Evolutionary conservation across 768 basidiomycete species (phyloP), one percentile per base, ranked within the genome.

Genomic region (Aureoboletus auriporus): DNA sequence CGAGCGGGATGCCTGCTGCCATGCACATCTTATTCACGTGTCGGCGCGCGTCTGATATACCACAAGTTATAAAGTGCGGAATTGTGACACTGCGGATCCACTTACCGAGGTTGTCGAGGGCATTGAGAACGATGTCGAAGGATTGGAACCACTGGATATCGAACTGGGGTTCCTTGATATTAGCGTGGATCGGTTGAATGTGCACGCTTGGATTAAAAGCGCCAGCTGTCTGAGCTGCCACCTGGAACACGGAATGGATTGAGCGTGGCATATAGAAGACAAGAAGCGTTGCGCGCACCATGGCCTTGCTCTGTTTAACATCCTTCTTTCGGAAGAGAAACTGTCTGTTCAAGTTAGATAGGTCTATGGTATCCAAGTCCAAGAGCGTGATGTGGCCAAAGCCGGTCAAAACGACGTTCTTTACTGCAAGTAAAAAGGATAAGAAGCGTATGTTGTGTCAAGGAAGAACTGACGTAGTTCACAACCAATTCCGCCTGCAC

Each of bases 11-110:
- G 45, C 79, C 75, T 5, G 89, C 90, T 1, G 95, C 93, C 76
- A 96, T 88, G 66, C 96, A 98, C 85, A 99, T 93, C 63, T 86
- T 88, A 72, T 98, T 98, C 42, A 98, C 93, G 63, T 98, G 95
- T 63, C 92, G 73, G 40, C 93, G 82, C 7, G 95, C 94, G 66
- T 96, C 94, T 93, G 51, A 28, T n/a, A 30, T 31, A 39, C 28
- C 41, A 34, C 40, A 20, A 33, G 36, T 43, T 39, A 43, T 16
- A 17, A 27, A 41, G 26, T 8, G 40, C 5, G 13, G n/a, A 14
- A 23, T 7, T 29, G 39, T 20, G 42, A 31, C 27, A 26, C 26
- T 6, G 35, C 8, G 26, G 48, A 40, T 36, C n/a, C 10, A 67
- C 80, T 55, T 43, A 91, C 93, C 95, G 37, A 97, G 79, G 67